Percentiles rank a stretch among this genome's conserved stretches.
Evolutionary conservation across 345 rosid species (phyloP).

Genomic region (Camelina laxa): DNA sequence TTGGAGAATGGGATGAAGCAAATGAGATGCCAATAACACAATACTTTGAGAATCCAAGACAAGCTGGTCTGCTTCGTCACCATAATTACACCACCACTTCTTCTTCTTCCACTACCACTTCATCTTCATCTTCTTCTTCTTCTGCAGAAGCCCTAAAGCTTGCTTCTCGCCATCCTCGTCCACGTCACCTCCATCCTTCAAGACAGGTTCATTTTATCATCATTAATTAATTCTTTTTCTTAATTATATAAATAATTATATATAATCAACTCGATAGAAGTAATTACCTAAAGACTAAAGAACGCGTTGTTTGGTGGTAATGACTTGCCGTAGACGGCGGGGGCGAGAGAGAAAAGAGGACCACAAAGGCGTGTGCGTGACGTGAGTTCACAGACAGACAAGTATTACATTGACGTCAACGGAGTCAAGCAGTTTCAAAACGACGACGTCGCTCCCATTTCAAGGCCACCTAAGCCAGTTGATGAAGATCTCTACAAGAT

Average conservation of each 20-base stretch:
- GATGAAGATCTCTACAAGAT: slow-evolving; percentile 95
- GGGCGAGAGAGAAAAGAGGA: slow-evolving; percentile 54
- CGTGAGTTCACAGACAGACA: slow-evolving; percentile 44
- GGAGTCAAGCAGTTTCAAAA: slow-evolving; percentile 40
- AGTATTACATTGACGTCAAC: slow-evolving; percentile 30
- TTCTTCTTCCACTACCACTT: slow-evolving; percentile 33
- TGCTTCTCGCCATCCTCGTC: slow-evolving; percentile 41
- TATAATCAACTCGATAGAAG: slow-evolving; percentile 1
- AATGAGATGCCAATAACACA: slow-evolving; percentile 90
- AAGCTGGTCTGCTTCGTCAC: slow-evolving; percentile 75
- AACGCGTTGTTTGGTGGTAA: slow-evolving; percentile 22
- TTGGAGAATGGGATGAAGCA: slow-evolving; percentile 91
- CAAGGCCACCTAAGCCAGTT: slow-evolving; percentile 60
- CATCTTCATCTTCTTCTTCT: slow-evolving; percentile 37
- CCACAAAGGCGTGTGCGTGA: slow-evolving; percentile 64
- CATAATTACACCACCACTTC: slow-evolving; percentile 1
- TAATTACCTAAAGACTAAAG: slow-evolving; percentile 19
- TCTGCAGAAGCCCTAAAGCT: slow-evolving; percentile 43
- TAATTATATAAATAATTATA: no score
- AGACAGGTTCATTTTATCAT: slow-evolving; percentile 35
- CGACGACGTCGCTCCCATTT: slow-evolving; percentile 38
- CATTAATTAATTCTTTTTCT: neutral
- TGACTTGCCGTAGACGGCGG: slow-evolving; percentile 46
- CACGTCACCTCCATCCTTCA: slow-evolving; percentile 35
- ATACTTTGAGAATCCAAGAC: slow-evolving; percentile 89